phyloP scores from a whole-genome alignment of 2,329 filamentous ascomycete genomes.

The Colletotrichum sp. region DNA sequence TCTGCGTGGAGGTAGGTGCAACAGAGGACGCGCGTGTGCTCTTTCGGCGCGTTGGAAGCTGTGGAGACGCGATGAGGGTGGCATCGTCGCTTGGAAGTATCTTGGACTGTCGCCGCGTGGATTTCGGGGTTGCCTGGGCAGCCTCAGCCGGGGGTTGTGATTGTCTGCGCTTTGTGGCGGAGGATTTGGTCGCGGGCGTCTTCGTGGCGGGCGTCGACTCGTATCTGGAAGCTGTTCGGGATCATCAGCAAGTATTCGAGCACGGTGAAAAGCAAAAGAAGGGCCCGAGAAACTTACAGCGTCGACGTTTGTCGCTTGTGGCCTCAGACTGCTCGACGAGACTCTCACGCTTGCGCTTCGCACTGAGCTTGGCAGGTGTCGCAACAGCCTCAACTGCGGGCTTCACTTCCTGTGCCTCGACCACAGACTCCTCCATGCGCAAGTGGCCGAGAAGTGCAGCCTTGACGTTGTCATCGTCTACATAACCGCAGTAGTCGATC shows the following conservation, averaged over 20 bases:
- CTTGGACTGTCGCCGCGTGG: not conserved
- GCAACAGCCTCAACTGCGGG: not conserved
- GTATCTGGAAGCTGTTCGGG: not conserved
- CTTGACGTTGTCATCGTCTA: not conserved
- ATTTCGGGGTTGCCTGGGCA: not conserved
- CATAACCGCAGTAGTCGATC: slow-evolving; percentile 2
- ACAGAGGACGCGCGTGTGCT: not conserved
- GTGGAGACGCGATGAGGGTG: not conserved
- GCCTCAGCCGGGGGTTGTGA: not conserved
- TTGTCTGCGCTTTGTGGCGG: not conserved
- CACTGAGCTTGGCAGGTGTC: not conserved
- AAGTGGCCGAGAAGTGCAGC: slow-evolving; percentile 1
- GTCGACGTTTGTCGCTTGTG: slow-evolving; percentile 1
- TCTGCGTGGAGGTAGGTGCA: not conserved
- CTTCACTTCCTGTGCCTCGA: not conserved
- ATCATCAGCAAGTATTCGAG: not conserved
- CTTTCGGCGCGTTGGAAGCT: not conserved
- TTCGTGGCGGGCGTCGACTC: not conserved
- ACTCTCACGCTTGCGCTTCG: slow-evolving; percentile 14
- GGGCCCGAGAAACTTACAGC: not conserved
- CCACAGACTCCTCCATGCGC: not conserved
- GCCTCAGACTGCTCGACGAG: not conserved
- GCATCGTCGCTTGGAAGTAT: not conserved
- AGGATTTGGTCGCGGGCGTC: not conserved
- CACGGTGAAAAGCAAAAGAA: not conserved